Conservation (phyloP, 2,329 filamentous ascomycete genomes). For the Colletotrichum sp. region DNA sequence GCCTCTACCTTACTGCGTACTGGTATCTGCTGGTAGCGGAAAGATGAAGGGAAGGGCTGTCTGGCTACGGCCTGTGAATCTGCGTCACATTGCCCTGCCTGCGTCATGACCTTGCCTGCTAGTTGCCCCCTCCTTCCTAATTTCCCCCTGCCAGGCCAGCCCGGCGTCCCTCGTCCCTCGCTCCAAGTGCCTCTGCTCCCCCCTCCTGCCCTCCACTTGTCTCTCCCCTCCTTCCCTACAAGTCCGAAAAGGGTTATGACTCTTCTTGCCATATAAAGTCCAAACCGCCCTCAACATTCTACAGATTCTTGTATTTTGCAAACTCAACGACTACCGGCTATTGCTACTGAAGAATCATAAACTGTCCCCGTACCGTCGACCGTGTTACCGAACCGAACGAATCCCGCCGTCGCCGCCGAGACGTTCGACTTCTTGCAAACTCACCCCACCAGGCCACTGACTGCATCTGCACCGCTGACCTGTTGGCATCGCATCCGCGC, state of each 20-base stretch:
- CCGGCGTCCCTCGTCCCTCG: slow-evolving; percentile 21
- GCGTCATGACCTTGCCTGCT: slow-evolving; percentile 19
- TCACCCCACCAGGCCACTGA: slow-evolving; percentile 14
- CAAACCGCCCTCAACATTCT: neutral
- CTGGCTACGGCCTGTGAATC: slow-evolving; percentile 3
- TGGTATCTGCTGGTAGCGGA: neutral
- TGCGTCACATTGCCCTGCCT: slow-evolving; percentile 19
- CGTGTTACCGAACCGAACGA: neutral
- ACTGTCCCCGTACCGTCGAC: neutral
- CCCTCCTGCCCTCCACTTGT: slow-evolving; percentile 16
- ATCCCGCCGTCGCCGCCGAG: neutral
- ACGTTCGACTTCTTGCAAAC: neutral
- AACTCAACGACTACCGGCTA: neutral
- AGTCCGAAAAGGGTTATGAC: neutral
- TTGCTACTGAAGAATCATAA: neutral
- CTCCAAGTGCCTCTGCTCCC: slow-evolving; percentile 25
- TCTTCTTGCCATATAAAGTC: slow-evolving; percentile 6
- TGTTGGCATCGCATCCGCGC: neutral
- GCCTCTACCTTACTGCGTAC: neutral
- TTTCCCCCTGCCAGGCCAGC: slow-evolving; percentile 18
- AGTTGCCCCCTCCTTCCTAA: slow-evolving; percentile 24
- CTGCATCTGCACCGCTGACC: slow-evolving; percentile 8
- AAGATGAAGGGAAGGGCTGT: neutral
- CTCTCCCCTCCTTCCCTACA: slow-evolving; percentile 7
- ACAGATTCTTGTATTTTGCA: neutral